Conservation (phyloP, 495 filamentous ascomycete genomes). For the Daldinia concentrica region DNA sequence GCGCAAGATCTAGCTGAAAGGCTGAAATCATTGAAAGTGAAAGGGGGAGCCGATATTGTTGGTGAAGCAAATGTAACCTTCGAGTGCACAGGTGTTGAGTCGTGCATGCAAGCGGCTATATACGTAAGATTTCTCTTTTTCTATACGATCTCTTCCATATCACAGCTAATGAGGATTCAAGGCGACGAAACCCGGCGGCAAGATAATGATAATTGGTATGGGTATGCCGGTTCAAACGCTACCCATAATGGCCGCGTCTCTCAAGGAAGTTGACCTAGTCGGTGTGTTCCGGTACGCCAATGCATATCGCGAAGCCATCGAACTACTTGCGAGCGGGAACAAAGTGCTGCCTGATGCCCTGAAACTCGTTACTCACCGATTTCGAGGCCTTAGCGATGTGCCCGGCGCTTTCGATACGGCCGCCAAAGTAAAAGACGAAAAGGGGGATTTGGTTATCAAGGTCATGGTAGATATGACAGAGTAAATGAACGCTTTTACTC, state of each 20-base stretch:
- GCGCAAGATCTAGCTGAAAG: constrained; percentile 68
- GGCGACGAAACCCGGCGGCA: constrained; percentile 78
- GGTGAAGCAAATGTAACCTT: constrained; percentile 82
- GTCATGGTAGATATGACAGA: constrained; percentile 60
- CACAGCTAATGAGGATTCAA: constrained; percentile 36
- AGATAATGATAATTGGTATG: constrained; percentile 93
- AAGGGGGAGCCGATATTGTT: constrained; percentile 40
- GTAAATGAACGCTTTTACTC: background rate
- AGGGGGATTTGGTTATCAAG: constrained; percentile 63
- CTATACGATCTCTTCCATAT: background rate
- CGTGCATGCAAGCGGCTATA: constrained; percentile 87
- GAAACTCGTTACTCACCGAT: constrained; percentile 79
- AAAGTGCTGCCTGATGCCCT: constrained; percentile 63
- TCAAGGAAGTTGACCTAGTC: constrained; percentile 91
- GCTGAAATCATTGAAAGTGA: constrained; percentile 53
- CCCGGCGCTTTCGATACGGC: constrained; percentile 62
- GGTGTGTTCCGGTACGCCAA: constrained; percentile 93
- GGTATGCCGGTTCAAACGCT: constrained; percentile 87
- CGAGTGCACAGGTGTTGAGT: constrained; percentile 91
- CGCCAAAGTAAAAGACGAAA: constrained; percentile 61
- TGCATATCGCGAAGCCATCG: constrained; percentile 80
- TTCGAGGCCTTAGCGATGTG: constrained; percentile 55
- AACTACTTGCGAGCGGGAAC: constrained; percentile 68
- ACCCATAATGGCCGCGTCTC: constrained; percentile 82
- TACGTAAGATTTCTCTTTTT: constrained; percentile 61